phyloP scores from a whole-genome alignment of 768 basidiomycete species.

The Boletus pseudo-olivaceus region DNA sequence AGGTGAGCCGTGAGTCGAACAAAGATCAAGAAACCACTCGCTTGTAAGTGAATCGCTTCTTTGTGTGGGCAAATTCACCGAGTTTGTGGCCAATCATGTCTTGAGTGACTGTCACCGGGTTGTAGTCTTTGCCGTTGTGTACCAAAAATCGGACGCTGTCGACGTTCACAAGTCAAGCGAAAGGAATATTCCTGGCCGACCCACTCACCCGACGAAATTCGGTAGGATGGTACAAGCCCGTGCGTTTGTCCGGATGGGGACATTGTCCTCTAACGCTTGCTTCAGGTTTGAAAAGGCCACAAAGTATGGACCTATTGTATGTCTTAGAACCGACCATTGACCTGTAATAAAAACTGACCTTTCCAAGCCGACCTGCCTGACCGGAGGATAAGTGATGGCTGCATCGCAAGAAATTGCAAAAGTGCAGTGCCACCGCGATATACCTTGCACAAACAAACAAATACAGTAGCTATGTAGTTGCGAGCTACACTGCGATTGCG shows the following conservation, averaged over 20 bases:
- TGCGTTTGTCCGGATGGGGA: constrained; percentile 86
- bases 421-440: not conserved
- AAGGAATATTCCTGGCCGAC: not conserved
- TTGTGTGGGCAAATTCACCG: constrained; percentile 90
- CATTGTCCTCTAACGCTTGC: constrained; percentile 74
- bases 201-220: constrained; percentile 86
- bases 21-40: constrained; percentile 39
- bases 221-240: constrained; percentile 91
- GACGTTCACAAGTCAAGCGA: not conserved
- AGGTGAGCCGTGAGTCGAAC: not conserved
- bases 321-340: not conserved
- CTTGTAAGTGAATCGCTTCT: constrained; percentile 85
- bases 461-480: too few species aligned
- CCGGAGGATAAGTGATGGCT: constrained; percentile 54
- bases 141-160: constrained; percentile 82
- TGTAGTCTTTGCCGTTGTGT: constrained; percentile 90
- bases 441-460: constrained; percentile 6
- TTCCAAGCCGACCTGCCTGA: constrained; percentile 85
- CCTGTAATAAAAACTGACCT: constrained; percentile 39
- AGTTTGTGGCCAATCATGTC: constrained; percentile 99
- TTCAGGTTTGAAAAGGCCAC: constrained; percentile 87
- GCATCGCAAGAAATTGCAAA: constrained; percentile 41
- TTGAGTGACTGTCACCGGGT: constrained; percentile 83
- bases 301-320: constrained; percentile 79
- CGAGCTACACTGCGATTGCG: too few species aligned